Evolutionary conservation across 2,329 filamentous ascomycete genomes (phyloP).

Genomic region (Rhinocladiella similis): DNA sequence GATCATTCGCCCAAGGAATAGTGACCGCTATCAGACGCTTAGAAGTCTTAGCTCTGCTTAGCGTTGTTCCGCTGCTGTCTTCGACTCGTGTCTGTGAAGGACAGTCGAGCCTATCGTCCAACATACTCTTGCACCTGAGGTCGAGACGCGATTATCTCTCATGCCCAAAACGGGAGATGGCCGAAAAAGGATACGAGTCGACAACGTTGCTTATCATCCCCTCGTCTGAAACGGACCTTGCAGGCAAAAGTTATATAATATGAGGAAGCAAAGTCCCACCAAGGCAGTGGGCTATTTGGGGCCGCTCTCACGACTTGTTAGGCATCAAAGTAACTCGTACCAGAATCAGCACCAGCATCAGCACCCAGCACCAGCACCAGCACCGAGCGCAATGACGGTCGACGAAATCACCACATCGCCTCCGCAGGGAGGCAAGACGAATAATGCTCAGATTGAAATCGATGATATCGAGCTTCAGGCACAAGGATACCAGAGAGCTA

Average conservation of each 20-base stretch:
- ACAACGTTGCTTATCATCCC: background rate
- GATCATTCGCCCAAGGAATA: background rate
- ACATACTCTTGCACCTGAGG: background rate
- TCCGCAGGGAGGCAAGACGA: background rate
- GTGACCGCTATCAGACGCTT: background rate
- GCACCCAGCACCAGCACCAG: no score
- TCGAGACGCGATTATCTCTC: slow-evolving; percentile 5
- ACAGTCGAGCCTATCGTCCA: slow-evolving; percentile 1
- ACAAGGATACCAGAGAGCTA: slow-evolving; percentile 12
- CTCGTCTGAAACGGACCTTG: background rate
- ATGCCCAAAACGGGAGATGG: slow-evolving; percentile 6
- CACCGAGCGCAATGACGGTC: background rate
- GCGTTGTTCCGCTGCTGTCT: background rate
- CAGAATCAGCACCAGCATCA: no score
- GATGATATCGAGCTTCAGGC: slow-evolving; percentile 18
- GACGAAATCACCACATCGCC: background rate
- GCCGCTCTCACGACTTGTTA: background rate
- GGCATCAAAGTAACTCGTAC: no score
- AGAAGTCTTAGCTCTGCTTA: background rate
- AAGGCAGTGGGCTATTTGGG: background rate
- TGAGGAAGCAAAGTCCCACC: background rate
- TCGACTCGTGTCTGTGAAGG: no score
- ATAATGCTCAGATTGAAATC: slow-evolving; percentile 9
- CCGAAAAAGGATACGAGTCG: background rate
- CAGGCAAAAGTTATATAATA: background rate